phyloP scores from a whole-genome alignment of 768 basidiomycete genomes.

The Russula sp. region DNA sequence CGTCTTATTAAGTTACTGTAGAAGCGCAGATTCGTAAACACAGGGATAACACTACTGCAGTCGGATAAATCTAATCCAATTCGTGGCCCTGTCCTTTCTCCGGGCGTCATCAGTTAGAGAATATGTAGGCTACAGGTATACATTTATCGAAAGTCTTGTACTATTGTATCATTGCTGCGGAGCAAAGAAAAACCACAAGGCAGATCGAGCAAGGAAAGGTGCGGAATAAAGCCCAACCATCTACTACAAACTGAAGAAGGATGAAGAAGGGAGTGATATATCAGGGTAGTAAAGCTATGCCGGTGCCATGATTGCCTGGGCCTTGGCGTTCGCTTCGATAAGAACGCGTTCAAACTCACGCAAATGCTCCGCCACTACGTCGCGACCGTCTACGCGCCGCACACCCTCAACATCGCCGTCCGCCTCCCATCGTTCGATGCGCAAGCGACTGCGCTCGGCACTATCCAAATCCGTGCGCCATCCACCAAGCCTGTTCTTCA shows the following conservation, averaged over 20 bases:
- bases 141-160: constrained; percentile 23
- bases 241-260: background rate
- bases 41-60: constrained; percentile 1
- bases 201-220: constrained; percentile 24
- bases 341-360: constrained; percentile 71
- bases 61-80: constrained; percentile 6
- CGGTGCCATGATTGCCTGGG: constrained; percentile 78
- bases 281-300: constrained; percentile 37
- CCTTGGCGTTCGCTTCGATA: constrained; percentile 69
- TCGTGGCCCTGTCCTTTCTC: background rate
- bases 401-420: constrained; percentile 46
- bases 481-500: constrained; percentile 78
- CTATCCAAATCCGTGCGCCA: constrained; percentile 83
- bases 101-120: constrained; percentile 9
- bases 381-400: constrained; percentile 63
- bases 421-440: constrained; percentile 80
- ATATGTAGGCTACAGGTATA: constrained; percentile 27
- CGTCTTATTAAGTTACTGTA: background rate
- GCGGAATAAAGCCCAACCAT: constrained; percentile 4
- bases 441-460: constrained; percentile 71
- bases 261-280: background rate
- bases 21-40: background rate
- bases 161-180: constrained; percentile 12
- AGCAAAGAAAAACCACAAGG: background rate
- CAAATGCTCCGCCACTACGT: constrained; percentile 74